phyloP scores from a whole-genome alignment of 169 alveolate species.

The Plasmodium berghei region DNA sequence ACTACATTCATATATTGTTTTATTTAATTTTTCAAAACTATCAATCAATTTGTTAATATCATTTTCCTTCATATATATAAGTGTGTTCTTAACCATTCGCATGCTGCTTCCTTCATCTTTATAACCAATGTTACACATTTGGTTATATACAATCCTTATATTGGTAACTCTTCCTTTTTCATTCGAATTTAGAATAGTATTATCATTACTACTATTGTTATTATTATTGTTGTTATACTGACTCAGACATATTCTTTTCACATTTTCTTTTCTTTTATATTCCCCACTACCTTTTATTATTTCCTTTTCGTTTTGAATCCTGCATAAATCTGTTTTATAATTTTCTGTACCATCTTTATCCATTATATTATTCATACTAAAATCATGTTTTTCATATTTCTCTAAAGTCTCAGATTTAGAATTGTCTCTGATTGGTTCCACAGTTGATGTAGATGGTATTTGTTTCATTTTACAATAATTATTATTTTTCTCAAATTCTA shows the following conservation, averaged over 20 bases:
- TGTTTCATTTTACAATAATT: neutral
- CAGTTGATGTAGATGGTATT: neutral
- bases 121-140: neutral
- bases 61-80: slow-evolving; percentile 44
- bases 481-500: neutral
- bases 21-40: slow-evolving; percentile 24
- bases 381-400: neutral
- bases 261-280: no score
- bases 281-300: neutral
- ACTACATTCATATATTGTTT: slow-evolving; percentile 32
- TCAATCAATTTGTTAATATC: slow-evolving; percentile 31
- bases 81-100: neutral
- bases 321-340: no score
- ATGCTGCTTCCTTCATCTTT: neutral
- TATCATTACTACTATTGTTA: neutral
- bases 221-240: no score
- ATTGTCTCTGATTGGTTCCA: neutral
- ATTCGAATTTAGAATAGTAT: neutral
- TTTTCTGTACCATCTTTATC: no score
- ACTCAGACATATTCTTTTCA: no score
- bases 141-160: neutral
- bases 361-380: no score
- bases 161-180: neutral
- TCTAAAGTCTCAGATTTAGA: neutral
- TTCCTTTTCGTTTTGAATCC: no score